Evolutionary conservation across 768 basidiomycete genomes (phyloP), one percentile per base, ranked within the genome.

Genomic region (Chalciporus chontae): DNA sequence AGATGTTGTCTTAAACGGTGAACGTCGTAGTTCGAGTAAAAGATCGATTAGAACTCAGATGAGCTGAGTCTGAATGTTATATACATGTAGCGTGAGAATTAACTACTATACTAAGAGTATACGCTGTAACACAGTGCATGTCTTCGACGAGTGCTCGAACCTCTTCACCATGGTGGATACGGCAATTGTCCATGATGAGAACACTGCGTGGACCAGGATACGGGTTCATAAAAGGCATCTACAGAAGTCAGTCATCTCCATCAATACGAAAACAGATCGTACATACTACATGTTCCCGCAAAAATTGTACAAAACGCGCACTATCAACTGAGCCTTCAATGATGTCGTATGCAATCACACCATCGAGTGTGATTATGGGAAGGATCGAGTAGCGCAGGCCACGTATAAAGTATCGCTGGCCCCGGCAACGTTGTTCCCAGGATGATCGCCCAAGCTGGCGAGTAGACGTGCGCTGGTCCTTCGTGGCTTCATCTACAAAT

Each of bases 161-260:
- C 24, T 63, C 57, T 4, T 61, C 40, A 3, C 46, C 41, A 17
- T 64, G 53, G 29, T 66, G 62, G n/a, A 65, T 66, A 5, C 26
- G 17, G 17, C 57, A 61, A 27, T 64, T 68, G 18, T 68, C 55
- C 29, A 65, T 57, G 1, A 68, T 14, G 3, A 66, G 42, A 0
- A 68, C 51, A 49, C 59, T 58, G 5, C 47, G 48, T 2, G 44
- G 45, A 38, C 50, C 50, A 40, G 50, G 54, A 18, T 55, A 55
- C 4, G 42, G 42, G 3, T n/a, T 43, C 1, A 27, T 43, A 9
- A 27, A 23, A 2, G 42, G 42, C 27, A 43, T 43, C 42, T 29
- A 29, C 13, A 29, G 21, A n/a, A n/a, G n/a, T n/a, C n/a, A n/a
- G n/a, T n/a, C n/a, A n/a, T n/a, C n/a, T n/a, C 21, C 21, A 2